Evolutionary conservation across 2,329 filamentous ascomycete species (phyloP), one percentile per base, ranked within the genome.

Genomic region (Daldinia sp.): DNA sequence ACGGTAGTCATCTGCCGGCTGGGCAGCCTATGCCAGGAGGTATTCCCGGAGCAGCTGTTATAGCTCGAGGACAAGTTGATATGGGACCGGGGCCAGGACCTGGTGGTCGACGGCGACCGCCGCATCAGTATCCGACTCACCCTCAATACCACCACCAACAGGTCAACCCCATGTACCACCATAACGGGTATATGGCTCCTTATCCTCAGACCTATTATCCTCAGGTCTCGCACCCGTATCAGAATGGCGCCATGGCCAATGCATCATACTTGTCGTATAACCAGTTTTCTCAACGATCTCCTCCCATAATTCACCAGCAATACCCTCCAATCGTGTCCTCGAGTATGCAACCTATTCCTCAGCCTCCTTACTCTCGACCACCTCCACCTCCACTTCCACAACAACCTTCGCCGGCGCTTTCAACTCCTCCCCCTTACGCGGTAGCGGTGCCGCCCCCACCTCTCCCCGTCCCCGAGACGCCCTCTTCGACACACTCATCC

Each of bases 1-100:
- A 88, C 82, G 82, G 82, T 80, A 85, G 83, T 85, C 87, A 90
- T 89, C 87, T 90, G 87, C 87, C 88, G 87, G 87, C 87, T 86
- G 89, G 89, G 84, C 87, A 88, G 80, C 83, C 83, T 77, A 83
- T 86, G 80, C 83, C 81, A 73, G 81, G 80, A 74, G 77, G 67
- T 53, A 63, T 66, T 13, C 68, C 74, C 53, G 72, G 72, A 60
- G 72, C 72, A 68, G 71, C 64, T 55, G 73, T 66, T 41, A 75
- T 64, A 25, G 64, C 58, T 30, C 63, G 68, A 69, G 65, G 66
- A 2, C 69, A 65, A 23, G 61, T 64, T 19, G 68, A 76, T 62
- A 76, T 77, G 73, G 76, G 71, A 59, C 69, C 72, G 23, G 76
- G 68, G 2, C 66, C 59, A 37, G 68, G 63, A 32, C 59, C 70